Evolutionary conservation across 73 alveolate genomes (phyloP).

Genomic region (Diophrys appendiculata): DNA sequence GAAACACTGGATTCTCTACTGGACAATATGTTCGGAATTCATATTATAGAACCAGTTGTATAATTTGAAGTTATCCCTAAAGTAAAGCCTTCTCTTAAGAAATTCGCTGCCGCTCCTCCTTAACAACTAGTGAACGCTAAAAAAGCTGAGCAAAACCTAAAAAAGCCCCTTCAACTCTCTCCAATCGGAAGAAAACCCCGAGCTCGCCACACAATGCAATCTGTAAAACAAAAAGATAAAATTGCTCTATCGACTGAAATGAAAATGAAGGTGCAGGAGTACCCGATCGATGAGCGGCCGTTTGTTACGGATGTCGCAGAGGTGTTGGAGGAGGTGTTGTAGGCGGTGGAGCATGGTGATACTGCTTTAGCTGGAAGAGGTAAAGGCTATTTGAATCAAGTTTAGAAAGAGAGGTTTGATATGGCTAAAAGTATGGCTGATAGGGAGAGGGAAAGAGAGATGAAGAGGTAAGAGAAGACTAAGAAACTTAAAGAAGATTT

Average conservation of each 20-base stretch:
- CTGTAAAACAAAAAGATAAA: slow-evolving; percentile 2
- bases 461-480: slow-evolving; percentile 14
- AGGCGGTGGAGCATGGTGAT: slow-evolving; percentile 30
- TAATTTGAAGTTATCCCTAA: slow-evolving; percentile 23
- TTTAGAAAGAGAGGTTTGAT: slow-evolving; percentile 7
- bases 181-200: slow-evolving; percentile 1
- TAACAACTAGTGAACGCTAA: slow-evolving; percentile 2
- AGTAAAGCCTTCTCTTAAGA: slow-evolving; percentile 60
- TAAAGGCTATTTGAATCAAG: slow-evolving; percentile 9
- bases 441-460: slow-evolving; percentile 18
- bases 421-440: slow-evolving; percentile 23
- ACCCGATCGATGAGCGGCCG: slow-evolving; percentile 29
- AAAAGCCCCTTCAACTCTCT: slow-evolving; percentile 1
- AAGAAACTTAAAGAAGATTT: slow-evolving; percentile 22
- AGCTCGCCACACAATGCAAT: slow-evolving; percentile 1
- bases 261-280: slow-evolving; percentile 17
- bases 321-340: slow-evolving; percentile 52
- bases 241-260: slow-evolving; percentile 8
- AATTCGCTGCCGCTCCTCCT: slow-evolving; percentile 4
- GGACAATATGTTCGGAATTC: slow-evolving; percentile 40
- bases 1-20: slow-evolving; percentile 50
- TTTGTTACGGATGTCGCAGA: slow-evolving; percentile 54
- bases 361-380: slow-evolving; percentile 5
- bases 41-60: slow-evolving; percentile 51
- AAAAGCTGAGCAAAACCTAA: not conserved